Conservation (phyloP, 2,329 filamentous ascomycete genomes). For the Mollisia scopiformis region DNA sequence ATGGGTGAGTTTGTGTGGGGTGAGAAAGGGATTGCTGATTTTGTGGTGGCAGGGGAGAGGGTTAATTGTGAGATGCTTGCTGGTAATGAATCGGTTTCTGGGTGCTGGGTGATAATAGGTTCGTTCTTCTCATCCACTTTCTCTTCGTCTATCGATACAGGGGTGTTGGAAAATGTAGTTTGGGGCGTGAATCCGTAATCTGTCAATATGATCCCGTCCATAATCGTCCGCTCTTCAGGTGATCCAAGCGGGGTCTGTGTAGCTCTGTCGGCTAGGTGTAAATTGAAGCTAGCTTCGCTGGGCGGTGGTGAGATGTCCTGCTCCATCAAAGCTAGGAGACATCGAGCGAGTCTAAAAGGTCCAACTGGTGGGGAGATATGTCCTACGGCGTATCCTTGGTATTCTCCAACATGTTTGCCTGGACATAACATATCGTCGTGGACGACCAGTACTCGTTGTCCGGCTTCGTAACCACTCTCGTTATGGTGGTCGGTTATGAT, state of each 20-base stretch:
- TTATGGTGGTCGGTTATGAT: constrained; percentile 24
- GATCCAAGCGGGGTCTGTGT: constrained; percentile 32
- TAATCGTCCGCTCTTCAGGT: constrained; percentile 23
- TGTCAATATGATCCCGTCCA: constrained; percentile 20
- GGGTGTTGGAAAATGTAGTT: not conserved
- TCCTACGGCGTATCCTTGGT: constrained; percentile 8
- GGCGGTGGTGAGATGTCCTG: not conserved
- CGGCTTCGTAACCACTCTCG: constrained; percentile 2
- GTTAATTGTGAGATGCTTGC: not conserved
- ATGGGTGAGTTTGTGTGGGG: not conserved
- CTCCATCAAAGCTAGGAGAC: constrained; percentile 27
- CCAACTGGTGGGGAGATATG: constrained; percentile 28
- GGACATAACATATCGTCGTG: constrained; percentile 21
- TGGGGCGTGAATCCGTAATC: constrained; percentile 27
- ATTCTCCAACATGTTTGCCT: constrained; percentile 3
- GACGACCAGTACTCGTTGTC: constrained; percentile 25
- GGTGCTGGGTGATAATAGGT: not conserved
- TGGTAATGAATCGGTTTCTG: not conserved
- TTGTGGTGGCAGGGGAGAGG: too few relatives aligned
- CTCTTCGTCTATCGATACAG: not conserved
- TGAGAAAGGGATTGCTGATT: too few relatives aligned
- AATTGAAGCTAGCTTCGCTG: not conserved
- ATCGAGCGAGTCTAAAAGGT: constrained; percentile 33
- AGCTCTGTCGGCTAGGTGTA: constrained; percentile 9
- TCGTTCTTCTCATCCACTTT: not conserved